Evolutionary conservation across 2,329 filamentous ascomycete species (phyloP).

Genomic region (Hawksworthiomyces lignivorus): DNA sequence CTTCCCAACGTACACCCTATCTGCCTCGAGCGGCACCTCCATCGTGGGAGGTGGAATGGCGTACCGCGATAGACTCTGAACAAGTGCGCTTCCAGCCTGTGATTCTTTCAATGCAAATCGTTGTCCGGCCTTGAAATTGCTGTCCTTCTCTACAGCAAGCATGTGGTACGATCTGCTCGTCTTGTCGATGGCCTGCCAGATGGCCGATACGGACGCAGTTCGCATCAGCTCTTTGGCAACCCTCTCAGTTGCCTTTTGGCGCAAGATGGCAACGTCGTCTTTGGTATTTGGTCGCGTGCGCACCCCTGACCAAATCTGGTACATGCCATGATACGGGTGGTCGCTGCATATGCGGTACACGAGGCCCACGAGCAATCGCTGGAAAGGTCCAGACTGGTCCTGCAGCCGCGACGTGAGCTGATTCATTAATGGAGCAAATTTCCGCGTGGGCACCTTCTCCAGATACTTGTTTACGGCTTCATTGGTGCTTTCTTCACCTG

Average conservation of each 20-base stretch:
- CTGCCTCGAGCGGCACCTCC: slow-evolving; percentile 65
- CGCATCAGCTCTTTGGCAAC: slow-evolving; percentile 55
- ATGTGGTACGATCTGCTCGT: slow-evolving; percentile 60
- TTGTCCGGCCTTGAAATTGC: slow-evolving; percentile 59
- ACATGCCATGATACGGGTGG: slow-evolving; percentile 95
- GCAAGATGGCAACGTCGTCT: slow-evolving; percentile 66
- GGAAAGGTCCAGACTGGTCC: slow-evolving; percentile 62
- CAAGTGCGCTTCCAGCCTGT: slow-evolving; percentile 52
- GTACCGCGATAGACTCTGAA: slow-evolving; percentile 54
- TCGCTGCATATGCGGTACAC: slow-evolving; percentile 81
- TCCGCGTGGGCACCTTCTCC: slow-evolving; percentile 71
- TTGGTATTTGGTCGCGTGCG: slow-evolving; percentile 61
- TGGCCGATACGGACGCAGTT: slow-evolving; percentile 41
- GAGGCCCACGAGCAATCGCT: slow-evolving; percentile 63
- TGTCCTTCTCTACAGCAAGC: slow-evolving; percentile 58
- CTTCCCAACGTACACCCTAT: slow-evolving; percentile 61
- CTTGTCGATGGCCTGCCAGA: slow-evolving; percentile 66
- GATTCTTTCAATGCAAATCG: slow-evolving; percentile 53
- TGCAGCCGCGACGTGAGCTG: slow-evolving; percentile 91
- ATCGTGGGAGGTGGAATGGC: slow-evolving; percentile 83
- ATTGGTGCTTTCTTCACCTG: slow-evolving; percentile 69
- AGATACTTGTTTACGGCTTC: slow-evolving; percentile 65
- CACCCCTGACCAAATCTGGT: slow-evolving; percentile 83
- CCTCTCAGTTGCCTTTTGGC: slow-evolving; percentile 63
- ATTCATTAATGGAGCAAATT: slow-evolving; percentile 90